Base-by-base conservation (phyloP, 371 early-diverging fungal genomes). In the Parasitella parasitica region DNA sequence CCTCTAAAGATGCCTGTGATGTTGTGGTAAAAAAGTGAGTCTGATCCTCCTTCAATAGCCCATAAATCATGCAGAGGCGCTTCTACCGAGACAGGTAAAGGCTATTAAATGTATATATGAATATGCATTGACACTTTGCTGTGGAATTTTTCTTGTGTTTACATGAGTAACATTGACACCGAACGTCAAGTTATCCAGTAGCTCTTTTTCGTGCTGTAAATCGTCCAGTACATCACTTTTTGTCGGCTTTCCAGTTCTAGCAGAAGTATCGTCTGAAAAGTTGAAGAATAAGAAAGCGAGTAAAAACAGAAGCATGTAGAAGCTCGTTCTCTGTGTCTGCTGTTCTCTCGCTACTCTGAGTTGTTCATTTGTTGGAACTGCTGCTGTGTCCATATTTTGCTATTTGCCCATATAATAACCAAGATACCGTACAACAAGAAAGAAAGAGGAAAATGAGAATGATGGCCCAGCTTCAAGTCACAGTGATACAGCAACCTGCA, bases 1-100 rank as follows among this genome's bases (percentile, higher is more conserved):
- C 89, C 89, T 73, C 83, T 77, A 55, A 89, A 86, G 16, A 84
- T 75, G 37, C 86, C 87, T 15, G 87, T 86, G 24, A 87, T 71
- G 57, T 89, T 87, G 46, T 82, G 84, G 54, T 86, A 87, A 58
- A 72, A 86, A 43, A 78, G 83, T 6, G 78, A 67, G 12, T 52
- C 57, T 27, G 69, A 57, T 34, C 61, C 51, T 8, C 51, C 50
- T 55, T 69, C 69, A 37, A 71, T 71, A 13, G 66, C 18, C 60
- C 72, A 63, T 6, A 82, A 54, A 18, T 77, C 61, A 18, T 70
- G 32, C 4, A 84, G 41, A 50, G 79, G 69, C 2, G 57, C 15
- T n/a, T 70, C 54, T 5, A 82, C 64, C 16, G 67, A 15, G 9
- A 57, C 16, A 4, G 85, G 77, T 48, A 79, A 49, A 12, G 83